phyloP scores from a whole-genome alignment of 1,284 basidiomycete genomes.

The Gymnopus androsaceus region DNA sequence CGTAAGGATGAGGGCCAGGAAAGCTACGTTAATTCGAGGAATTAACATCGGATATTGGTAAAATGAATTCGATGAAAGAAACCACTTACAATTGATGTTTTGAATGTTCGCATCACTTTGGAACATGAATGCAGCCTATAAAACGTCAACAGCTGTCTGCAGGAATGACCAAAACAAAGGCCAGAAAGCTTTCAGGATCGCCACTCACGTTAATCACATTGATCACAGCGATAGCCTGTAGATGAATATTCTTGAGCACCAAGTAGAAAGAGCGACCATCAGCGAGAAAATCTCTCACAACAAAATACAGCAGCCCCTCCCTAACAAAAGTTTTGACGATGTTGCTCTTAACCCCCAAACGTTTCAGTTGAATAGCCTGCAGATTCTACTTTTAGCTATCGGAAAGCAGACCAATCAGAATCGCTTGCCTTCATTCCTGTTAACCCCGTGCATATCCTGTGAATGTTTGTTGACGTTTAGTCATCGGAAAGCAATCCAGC shows the following conservation, averaged over 20 bases:
- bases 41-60: neutral
- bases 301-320: conserved; percentile 13
- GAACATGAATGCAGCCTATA: conserved; percentile 5
- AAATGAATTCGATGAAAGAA: neutral
- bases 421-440: conserved; percentile 11
- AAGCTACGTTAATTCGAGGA: neutral
- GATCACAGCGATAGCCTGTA: conserved; percentile 6
- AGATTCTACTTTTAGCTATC: too few species aligned
- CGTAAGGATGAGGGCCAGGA: conserved; percentile 14
- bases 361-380: conserved; percentile 3
- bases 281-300: neutral
- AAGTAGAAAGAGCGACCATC: neutral
- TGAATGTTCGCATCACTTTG: conserved; percentile 10
- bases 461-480: too few species aligned
- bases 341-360: conserved; percentile 4
- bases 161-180: too few species aligned
- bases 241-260: neutral
- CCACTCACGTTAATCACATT: conserved; percentile 6
- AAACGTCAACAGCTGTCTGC: too few species aligned
- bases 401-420: neutral
- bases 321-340: conserved; percentile 3
- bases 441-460: conserved; percentile 16
- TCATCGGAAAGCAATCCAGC: too few species aligned
- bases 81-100: conserved; percentile 11
- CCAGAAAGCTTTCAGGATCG: too few species aligned